Base-by-base conservation (phyloP, 805 yeast species). In the Candida anglica region DNA sequence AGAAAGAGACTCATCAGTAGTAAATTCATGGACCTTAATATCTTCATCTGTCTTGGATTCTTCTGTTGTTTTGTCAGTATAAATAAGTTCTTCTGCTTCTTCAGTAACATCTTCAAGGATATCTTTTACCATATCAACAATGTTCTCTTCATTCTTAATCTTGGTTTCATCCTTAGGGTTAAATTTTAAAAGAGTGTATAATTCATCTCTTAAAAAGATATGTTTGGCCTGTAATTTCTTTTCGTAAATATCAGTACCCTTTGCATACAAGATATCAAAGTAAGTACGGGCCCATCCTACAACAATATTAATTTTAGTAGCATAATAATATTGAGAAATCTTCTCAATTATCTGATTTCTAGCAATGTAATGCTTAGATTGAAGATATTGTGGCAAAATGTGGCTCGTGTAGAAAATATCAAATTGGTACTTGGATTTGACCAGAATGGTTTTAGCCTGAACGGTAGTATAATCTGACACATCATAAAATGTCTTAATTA, bases 111-210 rank as follows among this genome's bases (percentile, higher is more conserved):
- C 28, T n/a, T 19, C 28, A 15, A 53, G 36, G 25, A 53, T 41
- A 19, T 47, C 52, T 30, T 52, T 53, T n/a, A 50, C 53, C 5
- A 43, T 36, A 15, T 43, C 46, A 30, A 37, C 41, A 16, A 50
- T 33, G 33, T 46, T 41, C 25, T 42, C 40, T 6, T 39, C 30
- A 10, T 31, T 36, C 2, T 34, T 27, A 15, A 27, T 6, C 13
- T 27, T 17, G 11, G 13, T 8, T 15, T 7, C 28, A 16, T 17
- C 17, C 5, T 5, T 9, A 14, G 28, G 28, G 14, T 24, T 10
- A 13, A 24, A 32, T 13, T 32, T 32, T 18, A 32, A 13, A n/a
- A 32, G 16, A n/a, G 23, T 32, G 13, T 24, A 25, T 7, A 32
- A 19, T 22, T 32, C 34, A 18, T 24, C 29, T 17, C 22, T 24